A percentile compares a stretch with the other conserved stretches of the same genome.
Evolutionary conservation across 768 basidiomycete genomes (phyloP).

Genomic region (Dacryopinax spathularia): DNA sequence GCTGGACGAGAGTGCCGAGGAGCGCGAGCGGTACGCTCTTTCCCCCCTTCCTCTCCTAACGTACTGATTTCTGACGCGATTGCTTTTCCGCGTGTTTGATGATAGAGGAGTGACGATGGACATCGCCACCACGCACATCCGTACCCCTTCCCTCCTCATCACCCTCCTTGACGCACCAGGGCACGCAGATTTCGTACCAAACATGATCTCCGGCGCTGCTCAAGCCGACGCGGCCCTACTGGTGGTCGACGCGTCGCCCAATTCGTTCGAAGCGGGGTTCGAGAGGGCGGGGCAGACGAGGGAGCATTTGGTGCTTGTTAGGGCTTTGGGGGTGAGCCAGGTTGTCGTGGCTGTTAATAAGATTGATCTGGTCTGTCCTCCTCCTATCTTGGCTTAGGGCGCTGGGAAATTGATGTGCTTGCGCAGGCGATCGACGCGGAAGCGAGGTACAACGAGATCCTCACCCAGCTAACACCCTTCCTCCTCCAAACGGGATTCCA

Average conservation of each 20-base stretch:
- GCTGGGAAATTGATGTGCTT: background rate
- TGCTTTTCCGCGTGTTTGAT: too few species aligned
- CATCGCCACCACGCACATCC: conserved; percentile 67
- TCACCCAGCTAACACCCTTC: conserved; percentile 58
- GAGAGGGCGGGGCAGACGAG: conserved; percentile 88
- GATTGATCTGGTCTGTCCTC: conserved; percentile 58
- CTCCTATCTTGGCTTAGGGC: background rate
- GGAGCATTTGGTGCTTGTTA: conserved; percentile 81
- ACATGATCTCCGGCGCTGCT: conserved; percentile 97
- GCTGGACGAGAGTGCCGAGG: conserved; percentile 82
- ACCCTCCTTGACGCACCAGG: conserved; percentile 97
- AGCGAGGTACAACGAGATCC: conserved; percentile 75
- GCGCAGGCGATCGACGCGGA: conserved; percentile 41
- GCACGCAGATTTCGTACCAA: conserved; percentile 94
- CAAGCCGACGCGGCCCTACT: conserved; percentile 92
- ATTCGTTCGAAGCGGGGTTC: conserved; percentile 94
- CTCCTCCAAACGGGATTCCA: conserved; percentile 78
- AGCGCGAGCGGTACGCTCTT: conserved; percentile 63
- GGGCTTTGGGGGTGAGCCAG: conserved; percentile 84
- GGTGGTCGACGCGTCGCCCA: conserved; percentile 77
- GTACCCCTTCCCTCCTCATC: conserved; percentile 60
- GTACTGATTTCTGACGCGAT: too few species aligned
- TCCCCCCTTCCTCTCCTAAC: background rate
- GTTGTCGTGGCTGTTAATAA: conserved; percentile 91
- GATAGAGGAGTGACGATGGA: conserved; percentile 94